Base-by-base conservation (phyloP, 768 basidiomycete species). In the Amanita thiersii region DNA sequence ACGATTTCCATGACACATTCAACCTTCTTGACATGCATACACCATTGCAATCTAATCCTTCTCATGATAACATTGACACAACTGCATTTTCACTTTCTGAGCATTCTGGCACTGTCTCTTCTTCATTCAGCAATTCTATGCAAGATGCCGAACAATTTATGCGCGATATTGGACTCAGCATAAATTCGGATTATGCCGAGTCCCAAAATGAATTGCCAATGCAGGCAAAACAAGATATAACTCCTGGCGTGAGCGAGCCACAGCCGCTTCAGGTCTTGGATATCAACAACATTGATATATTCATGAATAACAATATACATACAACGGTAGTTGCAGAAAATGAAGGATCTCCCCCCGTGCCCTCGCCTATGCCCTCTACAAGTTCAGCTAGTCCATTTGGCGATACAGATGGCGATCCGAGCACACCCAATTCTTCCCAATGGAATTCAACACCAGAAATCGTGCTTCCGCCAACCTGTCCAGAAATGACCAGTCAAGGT, bases 391-490 rank as follows among this genome's bases (percentile, higher is more conserved):
- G 64, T 36, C 55, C 66, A 0, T 47, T 53, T 23, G 57, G 56
- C n/a, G 63, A 60, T 32, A 35, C 25, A 5, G 42, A 28, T 28
- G 26, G 46, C 9, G 63, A 55, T 25, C 66, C 65, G 2, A 45
- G 54, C 14, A 69, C 68, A 5, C 68, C 69, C 5, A 59, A 47
- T 20, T 66, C 62, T 2, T 57, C 60, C 2, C 48, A 29, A 8
- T 68, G 61, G 61, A 65, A 71, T 36, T 44, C 56, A 11, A 42
- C 48, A 26, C 63, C 64, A 5, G 64, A 63, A 32, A 49, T 68
- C 6, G 37, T 19, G 21, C 43, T 4, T 37, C 29, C 15, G 35
- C 36, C 9, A 47, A 39, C 20, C 44, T 40, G 31, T 36, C 21
- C 20, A 47, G 48, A 31, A 33, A 31, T 32, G 40, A 35, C 40